Conservation (phyloP, 768 basidiomycete genomes). For the Coprinopsis strossmayeri region DNA sequence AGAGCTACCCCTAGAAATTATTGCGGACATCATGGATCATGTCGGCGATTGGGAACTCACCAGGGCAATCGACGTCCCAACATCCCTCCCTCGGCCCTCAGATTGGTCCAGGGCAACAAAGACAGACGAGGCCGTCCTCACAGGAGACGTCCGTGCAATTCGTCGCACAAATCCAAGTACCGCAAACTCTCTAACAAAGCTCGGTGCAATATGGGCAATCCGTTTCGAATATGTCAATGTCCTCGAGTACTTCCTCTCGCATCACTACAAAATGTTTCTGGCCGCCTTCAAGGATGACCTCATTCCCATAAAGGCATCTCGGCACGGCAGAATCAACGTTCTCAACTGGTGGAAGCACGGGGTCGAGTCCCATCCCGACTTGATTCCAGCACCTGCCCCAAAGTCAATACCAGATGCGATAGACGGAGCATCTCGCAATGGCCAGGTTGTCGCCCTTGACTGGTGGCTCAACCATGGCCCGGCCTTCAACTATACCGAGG, state of each 20-base stretch:
- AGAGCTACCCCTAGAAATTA: conserved; percentile 70
- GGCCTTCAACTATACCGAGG: conserved; percentile 70
- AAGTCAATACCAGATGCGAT: conserved; percentile 61
- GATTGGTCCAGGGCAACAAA: conserved; percentile 68
- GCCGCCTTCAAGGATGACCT: conserved; percentile 59
- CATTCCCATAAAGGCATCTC: conserved; percentile 73
- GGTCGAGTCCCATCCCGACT: conserved; percentile 52
- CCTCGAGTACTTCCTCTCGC: conserved; percentile 65
- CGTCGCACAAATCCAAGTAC: conserved; percentile 49
- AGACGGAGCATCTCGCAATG: conserved; percentile 73
- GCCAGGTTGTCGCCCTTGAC: conserved; percentile 66
- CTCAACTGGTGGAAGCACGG: conserved; percentile 80
- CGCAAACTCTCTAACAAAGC: conserved; percentile 54
- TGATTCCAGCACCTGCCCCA: conserved; percentile 48
- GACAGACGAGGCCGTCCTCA: conserved; percentile 69
- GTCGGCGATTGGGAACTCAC: conserved; percentile 82
- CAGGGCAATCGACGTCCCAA: conserved; percentile 69
- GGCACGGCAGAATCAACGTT: conserved; percentile 63
- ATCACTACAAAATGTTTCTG: conserved; percentile 59
- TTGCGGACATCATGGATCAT: conserved; percentile 72
- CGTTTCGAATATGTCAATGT: conserved; percentile 73
- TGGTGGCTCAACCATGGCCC: conserved; percentile 75
- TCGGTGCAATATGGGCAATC: conserved; percentile 60
- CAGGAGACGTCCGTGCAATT: conserved; percentile 53
- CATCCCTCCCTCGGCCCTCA: conserved; percentile 54